Conservation (phyloP, 179 eudicot genomes). For the Sideroxylon spinosum region DNA sequence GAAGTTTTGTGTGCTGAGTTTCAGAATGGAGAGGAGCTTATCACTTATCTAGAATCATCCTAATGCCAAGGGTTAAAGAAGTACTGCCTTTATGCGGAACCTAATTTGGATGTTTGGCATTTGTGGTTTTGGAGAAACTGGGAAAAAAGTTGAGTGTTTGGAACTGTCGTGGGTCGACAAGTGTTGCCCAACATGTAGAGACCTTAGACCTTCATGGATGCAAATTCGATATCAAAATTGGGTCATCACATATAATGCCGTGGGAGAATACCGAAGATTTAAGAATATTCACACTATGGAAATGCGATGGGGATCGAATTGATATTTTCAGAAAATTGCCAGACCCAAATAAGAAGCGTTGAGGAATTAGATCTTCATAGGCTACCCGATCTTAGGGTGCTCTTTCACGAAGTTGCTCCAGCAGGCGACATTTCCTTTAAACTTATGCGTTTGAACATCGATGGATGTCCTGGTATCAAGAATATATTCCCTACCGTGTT, state of each 20-base stretch:
- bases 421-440: background rate
- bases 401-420: background rate
- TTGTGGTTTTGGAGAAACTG: no score
- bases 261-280: background rate
- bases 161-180: no score
- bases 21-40: no score
- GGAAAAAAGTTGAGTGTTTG: no score
- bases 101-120: no score
- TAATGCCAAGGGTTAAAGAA: no score
- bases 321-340: background rate
- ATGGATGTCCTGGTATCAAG: background rate
- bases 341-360: background rate
- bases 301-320: background rate
- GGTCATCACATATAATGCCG: background rate
- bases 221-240: background rate
- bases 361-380: background rate
- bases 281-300: fast-evolving
- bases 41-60: no score
- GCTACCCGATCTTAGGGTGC: background rate
- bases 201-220: background rate
- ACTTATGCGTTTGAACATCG: background rate
- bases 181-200: background rate
- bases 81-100: no score
- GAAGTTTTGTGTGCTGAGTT: no score
- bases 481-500: no score